Evolutionary conservation across 2,329 filamentous ascomycete genomes (phyloP).

Genomic region (Aspergillus sp.): DNA sequence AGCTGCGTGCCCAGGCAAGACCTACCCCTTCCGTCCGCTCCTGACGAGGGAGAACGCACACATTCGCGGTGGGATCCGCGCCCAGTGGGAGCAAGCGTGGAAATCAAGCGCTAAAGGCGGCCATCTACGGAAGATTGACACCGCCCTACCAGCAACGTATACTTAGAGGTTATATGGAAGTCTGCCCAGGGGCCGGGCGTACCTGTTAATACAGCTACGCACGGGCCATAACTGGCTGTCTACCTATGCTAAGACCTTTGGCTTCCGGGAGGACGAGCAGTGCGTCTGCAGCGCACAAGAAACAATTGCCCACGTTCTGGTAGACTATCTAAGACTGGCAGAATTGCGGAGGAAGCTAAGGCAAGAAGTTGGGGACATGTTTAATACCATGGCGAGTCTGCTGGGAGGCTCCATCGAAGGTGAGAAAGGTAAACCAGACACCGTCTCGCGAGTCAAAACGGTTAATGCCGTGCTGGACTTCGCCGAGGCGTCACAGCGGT

Average conservation of each 20-base stretch:
- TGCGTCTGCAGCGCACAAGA: constrained; percentile 11
- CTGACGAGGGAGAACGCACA: neutral
- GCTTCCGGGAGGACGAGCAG: constrained; percentile 4
- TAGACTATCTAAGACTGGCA: constrained; percentile 6
- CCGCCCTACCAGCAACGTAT: constrained; percentile 1
- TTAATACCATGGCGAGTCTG: constrained; percentile 1
- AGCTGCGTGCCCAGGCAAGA: neutral
- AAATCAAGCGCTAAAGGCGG: neutral
- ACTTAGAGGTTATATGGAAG: constrained; percentile 1
- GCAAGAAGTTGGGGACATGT: neutral
- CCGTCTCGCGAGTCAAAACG: constrained; percentile 1
- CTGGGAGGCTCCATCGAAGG: constrained; percentile 4
- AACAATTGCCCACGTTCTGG: constrained; percentile 9
- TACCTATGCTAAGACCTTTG: constrained; percentile 2
- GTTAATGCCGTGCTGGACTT: constrained; percentile 6
- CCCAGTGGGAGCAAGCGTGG: neutral
- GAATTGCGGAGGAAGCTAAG: neutral
- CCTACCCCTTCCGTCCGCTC: neutral
- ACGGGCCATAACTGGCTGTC: constrained; percentile 12
- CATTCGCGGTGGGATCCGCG: neutral
- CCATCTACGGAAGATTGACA: neutral
- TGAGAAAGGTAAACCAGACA: constrained; percentile 4
- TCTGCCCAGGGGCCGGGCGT: constrained; percentile 6
- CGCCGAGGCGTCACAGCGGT: constrained; percentile 5
- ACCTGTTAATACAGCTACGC: constrained; percentile 11